Evolutionary conservation across 257 asterid species (phyloP), one percentile per base, ranked within the genome.

Genomic region (Schizonepeta tenuifolia): DNA sequence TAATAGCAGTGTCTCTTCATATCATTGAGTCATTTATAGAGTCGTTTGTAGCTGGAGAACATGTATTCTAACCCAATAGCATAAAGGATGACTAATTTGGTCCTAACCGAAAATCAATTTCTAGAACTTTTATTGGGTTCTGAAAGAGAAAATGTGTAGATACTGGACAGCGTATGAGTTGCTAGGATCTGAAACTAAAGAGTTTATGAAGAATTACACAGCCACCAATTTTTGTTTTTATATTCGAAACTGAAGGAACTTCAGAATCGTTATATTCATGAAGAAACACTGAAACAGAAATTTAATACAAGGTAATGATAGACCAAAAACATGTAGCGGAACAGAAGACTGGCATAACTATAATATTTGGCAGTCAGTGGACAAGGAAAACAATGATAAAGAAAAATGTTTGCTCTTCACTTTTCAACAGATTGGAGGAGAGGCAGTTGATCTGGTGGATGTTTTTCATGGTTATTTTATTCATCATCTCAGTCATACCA

Each of bases 81-180:
- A 62, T 51, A 51, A 61, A 38, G 65, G 54, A 15, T 63, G 66
- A 17, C 18, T 47, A 62, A 55, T 65, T 46, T 46, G 53, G 44
- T 21, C 61, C 63, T 51, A 69, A 63, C 41, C 20, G 41, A 28
- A 21, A 6, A 51, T 40, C 36, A 68, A 54, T 12, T 61, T 38
- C 21, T 24, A 12, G 22, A 50, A 26, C 28, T 40, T 40, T n/a
- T 38, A 51, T 13, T 63, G 46, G 15, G 17, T 61, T 46, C 58
- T 55, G 18, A 75, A 22, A 44, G 55, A 54, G 41, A 24, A 51
- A 61, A 17, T 26, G 21, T 15, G 13, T 28, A 41, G 18, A 15
- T 17, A 35, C 26, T 7, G 44, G 20, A 59, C 49, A 47, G 65
- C 47, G 62, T 10, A 0, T 17, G 2, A 36, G 9, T 18, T 35